Evolutionary conservation across 345 rosid species (phyloP).

Genomic region (Rubroshorea leprosula): DNA sequence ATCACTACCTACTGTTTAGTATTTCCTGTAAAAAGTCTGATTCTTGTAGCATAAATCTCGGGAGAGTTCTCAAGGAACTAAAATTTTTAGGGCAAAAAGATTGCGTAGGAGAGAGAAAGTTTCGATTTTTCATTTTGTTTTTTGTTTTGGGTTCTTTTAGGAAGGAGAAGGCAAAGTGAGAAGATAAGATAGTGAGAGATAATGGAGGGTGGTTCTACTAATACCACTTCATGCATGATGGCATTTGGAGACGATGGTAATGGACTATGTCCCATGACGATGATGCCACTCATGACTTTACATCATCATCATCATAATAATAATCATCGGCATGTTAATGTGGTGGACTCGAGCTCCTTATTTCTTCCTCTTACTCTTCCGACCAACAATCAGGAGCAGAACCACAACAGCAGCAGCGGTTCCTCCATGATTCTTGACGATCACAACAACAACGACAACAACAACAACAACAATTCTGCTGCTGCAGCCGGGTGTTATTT

Average conservation of each 20-base stretch:
- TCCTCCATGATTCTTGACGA: conserved; percentile 46
- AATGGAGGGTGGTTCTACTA: conserved; percentile 76
- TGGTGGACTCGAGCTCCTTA: conserved; percentile 28
- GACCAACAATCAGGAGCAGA: conserved; percentile 23
- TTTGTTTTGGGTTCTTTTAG: background rate
- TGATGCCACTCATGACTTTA: conserved; percentile 55
- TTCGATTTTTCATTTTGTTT: too few species aligned
- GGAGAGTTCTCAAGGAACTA: conserved; percentile 49
- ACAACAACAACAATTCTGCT: background rate
- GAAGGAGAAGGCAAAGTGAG: background rate
- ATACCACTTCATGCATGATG: conserved; percentile 66
- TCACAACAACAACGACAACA: conserved; percentile 19
- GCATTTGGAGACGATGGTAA: conserved; percentile 65
- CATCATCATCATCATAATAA: conserved; percentile 24
- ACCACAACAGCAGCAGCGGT: conserved; percentile 28
- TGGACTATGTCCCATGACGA: conserved; percentile 56
- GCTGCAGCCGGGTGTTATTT: conserved; percentile 27
- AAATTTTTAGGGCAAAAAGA: conserved; percentile 15
- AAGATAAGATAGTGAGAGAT: conserved; percentile 25
- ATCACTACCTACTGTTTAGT: conserved; percentile 38
- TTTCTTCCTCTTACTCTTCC: conserved; percentile 26
- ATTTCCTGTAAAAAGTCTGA: conserved; percentile 58
- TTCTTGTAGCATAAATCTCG: conserved; percentile 79
- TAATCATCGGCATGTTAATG: conserved; percentile 25
- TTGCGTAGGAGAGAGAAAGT: conserved; percentile 24